These are phyloP conservation scores for Lentinula guzmanii DNA, from an alignment of 768 basidiomycete genomes.

Conservation along the genomic window DNA sequence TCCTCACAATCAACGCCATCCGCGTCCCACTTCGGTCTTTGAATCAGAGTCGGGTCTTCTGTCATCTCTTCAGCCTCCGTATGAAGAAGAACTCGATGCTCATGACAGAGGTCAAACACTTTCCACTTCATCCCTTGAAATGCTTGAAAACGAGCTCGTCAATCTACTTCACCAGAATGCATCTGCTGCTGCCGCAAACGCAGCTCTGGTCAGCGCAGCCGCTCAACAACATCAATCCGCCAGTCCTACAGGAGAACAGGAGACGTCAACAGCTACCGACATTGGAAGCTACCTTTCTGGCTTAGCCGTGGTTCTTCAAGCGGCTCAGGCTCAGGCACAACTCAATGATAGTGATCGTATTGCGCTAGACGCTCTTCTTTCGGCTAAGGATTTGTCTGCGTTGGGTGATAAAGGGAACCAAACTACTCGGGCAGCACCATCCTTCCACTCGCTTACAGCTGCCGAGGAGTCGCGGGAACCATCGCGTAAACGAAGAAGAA, in stretches of 20 bases:
- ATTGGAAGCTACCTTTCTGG: constrained; percentile 55
- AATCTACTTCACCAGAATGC: constrained; percentile 71
- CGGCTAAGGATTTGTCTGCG: constrained; percentile 39
- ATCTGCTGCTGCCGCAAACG: constrained; percentile 50
- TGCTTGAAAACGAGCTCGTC: constrained; percentile 75
- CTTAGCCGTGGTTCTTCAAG: constrained; percentile 76
- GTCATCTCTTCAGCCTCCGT: constrained; percentile 26
- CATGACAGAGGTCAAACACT: constrained; percentile 26
- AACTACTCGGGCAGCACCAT: constrained; percentile 65
- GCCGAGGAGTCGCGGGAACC: constrained; percentile 31
- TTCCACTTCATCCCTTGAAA: constrained; percentile 52
- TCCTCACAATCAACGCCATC: constrained; percentile 21
- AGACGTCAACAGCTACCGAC: constrained; percentile 20
- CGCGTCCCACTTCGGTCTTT: constrained; percentile 22
- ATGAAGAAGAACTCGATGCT: constrained; percentile 28
- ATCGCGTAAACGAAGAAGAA: constrained; percentile 25
- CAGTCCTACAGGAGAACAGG: constrained; percentile 13
- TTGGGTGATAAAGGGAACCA: constrained; percentile 40
- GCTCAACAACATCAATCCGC: constrained; percentile 58
- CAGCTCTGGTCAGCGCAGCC: constrained; percentile 58
- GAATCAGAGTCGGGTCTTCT: constrained; percentile 26
- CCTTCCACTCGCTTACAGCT: constrained; percentile 74
- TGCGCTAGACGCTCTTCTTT: constrained; percentile 27
- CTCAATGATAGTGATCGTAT: constrained; percentile 19
- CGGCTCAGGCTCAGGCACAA: constrained; percentile 56